phyloP scores from a whole-genome alignment of 768 basidiomycete genomes.

The Omphalotus guepiniiformis region DNA sequence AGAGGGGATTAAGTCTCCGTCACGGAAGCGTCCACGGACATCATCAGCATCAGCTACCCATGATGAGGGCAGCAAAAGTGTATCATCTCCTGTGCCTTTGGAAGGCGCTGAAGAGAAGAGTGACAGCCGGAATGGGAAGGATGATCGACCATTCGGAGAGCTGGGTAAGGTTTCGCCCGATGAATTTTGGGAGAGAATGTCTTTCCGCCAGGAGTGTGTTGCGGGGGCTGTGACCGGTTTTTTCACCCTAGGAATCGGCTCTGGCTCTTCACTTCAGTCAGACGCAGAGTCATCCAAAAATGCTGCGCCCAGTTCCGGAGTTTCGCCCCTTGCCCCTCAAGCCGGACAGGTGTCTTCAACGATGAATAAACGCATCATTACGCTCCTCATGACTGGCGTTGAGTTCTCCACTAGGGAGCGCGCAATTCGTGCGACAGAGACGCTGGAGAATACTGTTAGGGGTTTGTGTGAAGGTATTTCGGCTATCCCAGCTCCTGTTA shows the following conservation, averaged over 20 bases:
- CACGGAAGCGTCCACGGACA: constrained; percentile 52
- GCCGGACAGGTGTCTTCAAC: constrained; percentile 61
- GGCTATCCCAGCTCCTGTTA: constrained; percentile 17
- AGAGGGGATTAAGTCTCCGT: constrained; percentile 55
- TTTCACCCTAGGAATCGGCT: constrained; percentile 62
- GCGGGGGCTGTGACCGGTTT: constrained; percentile 91
- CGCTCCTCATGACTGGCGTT: constrained; percentile 64
- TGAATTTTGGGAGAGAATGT: constrained; percentile 98
- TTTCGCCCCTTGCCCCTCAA: constrained; percentile 46
- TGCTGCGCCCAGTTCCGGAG: constrained; percentile 18
- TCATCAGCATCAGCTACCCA: constrained; percentile 20
- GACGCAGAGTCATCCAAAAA: not conserved
- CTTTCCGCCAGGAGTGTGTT: constrained; percentile 91
- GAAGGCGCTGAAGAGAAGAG: constrained; percentile 20
- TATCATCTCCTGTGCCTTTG: constrained; percentile 12
- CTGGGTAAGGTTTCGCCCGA: constrained; percentile 56
- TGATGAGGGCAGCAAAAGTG: constrained; percentile 16
- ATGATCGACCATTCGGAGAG: constrained; percentile 46
- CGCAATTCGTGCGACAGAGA: constrained; percentile 64
- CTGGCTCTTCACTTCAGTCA: constrained; percentile 15
- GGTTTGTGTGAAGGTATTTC: constrained; percentile 67
- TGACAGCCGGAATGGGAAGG: constrained; percentile 19
- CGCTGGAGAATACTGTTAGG: constrained; percentile 62
- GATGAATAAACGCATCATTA: constrained; percentile 66
- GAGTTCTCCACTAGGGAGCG: constrained; percentile 72